These are phyloP conservation scores for Bryopsis sp. DNA, from an alignment of 139 green algal genomes.

Conservation along the genomic window DNA sequence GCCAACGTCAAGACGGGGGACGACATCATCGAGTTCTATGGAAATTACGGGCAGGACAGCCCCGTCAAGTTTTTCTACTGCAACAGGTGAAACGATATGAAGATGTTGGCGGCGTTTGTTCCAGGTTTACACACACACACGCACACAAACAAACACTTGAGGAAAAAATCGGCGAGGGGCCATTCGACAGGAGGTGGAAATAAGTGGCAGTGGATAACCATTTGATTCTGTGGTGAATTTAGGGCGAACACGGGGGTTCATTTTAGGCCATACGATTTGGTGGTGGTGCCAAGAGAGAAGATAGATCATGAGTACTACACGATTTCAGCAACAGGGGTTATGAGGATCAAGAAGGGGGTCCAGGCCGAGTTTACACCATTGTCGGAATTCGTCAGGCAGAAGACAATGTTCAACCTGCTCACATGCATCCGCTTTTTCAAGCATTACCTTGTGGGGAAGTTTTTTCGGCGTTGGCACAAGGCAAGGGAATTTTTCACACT, in stretches of 20 bases:
- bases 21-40: constrained; percentile 67
- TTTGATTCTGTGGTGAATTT: too few species aligned
- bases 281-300: constrained; percentile 45
- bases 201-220: too few species aligned
- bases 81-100: constrained; percentile 35
- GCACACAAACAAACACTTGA: background rate
- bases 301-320: constrained; percentile 60
- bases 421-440: constrained; percentile 62
- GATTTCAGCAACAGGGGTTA: constrained; percentile 59
- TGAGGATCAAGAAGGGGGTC: constrained; percentile 47
- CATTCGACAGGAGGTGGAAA: too few species aligned
- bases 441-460: constrained; percentile 48
- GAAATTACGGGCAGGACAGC: constrained; percentile 59
- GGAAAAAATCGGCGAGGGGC: background rate
- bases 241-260: constrained; percentile 35
- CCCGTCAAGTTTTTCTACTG: constrained; percentile 79
- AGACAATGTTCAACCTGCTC: constrained; percentile 57
- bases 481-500: constrained; percentile 21
- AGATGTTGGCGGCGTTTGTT: background rate
- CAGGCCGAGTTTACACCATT: constrained; percentile 59
- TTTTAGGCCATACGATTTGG: constrained; percentile 63
- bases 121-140: background rate
- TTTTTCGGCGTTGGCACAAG: constrained; percentile 59
- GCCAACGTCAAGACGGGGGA: constrained; percentile 52
- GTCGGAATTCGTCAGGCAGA: constrained; percentile 58